These are phyloP conservation scores for Penicillium rolfsii DNA, from an alignment of 2,329 filamentous ascomycete species.

Conservation along the genomic window DNA sequence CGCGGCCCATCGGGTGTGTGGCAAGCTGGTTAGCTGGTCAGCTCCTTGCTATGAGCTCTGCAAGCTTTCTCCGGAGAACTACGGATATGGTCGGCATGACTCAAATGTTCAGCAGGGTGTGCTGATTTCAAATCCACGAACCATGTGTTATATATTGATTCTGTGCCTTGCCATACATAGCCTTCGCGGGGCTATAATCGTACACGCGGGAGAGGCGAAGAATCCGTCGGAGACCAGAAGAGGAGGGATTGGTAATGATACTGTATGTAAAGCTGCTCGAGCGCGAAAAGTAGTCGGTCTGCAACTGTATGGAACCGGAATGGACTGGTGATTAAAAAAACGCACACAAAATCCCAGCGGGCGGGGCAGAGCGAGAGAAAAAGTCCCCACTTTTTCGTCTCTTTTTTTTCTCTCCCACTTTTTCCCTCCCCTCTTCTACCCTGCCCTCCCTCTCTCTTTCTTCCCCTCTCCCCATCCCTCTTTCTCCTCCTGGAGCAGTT, in stretches of 20 bases:
- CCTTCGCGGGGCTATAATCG: neutral
- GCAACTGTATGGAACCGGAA: neutral
- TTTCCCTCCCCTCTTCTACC: slow-evolving; percentile 30
- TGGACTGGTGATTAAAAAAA: slow-evolving; percentile 17
- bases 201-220: neutral
- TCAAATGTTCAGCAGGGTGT: neutral
- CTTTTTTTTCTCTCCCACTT: slow-evolving; percentile 36
- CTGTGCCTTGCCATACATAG: neutral
- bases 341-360: slow-evolving; percentile 28
- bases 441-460: slow-evolving; percentile 33
- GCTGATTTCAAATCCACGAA: slow-evolving; percentile 2
- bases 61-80: slow-evolving; percentile 14
- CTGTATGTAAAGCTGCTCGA: neutral
- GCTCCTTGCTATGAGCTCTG: slow-evolving; percentile 1
- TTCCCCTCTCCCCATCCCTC: slow-evolving; percentile 33
- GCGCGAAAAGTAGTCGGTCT: neutral
- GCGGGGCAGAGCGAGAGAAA: slow-evolving; percentile 26
- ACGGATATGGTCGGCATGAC: slow-evolving; percentile 15
- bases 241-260: slow-evolving; percentile 1
- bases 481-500: slow-evolving; percentile 39
- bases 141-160: neutral
- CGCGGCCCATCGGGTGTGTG: slow-evolving; percentile 5
- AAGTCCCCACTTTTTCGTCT: slow-evolving; percentile 35
- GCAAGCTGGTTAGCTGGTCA: slow-evolving; percentile 2
- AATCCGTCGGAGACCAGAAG: neutral